phyloP scores from a whole-genome alignment of 768 basidiomycete genomes.

The Termitomyces sp. region DNA sequence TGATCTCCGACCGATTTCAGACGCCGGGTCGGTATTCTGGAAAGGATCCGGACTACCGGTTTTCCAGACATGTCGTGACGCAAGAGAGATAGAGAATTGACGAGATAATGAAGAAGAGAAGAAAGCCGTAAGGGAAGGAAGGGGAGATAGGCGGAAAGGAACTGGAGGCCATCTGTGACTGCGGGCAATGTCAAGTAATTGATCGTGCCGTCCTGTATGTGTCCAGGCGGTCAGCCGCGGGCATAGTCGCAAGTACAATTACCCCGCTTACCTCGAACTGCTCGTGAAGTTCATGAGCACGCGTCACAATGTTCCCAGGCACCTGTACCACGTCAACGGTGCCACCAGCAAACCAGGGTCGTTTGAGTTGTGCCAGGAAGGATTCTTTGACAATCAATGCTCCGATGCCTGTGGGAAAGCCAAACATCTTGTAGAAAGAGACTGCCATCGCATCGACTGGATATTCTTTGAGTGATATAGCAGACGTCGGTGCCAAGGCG shows the following conservation, averaged over 20 bases:
- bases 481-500: constrained; percentile 69
- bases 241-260: neutral
- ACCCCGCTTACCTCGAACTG: constrained; percentile 63
- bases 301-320: constrained; percentile 64
- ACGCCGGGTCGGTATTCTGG: constrained; percentile 48
- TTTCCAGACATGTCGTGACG: constrained; percentile 55
- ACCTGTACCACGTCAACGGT: constrained; percentile 82
- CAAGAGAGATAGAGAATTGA: constrained; percentile 45
- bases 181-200: constrained; percentile 76
- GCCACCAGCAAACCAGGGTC: constrained; percentile 85
- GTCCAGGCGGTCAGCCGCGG: neutral
- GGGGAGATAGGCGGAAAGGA: constrained; percentile 73
- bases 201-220: constrained; percentile 67
- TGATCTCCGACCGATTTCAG: constrained; percentile 58
- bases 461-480: constrained; percentile 56
- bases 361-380: constrained; percentile 52
- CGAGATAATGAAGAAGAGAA: constrained; percentile 58
- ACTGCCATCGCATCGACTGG: constrained; percentile 79
- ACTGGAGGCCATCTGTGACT: constrained; percentile 73
- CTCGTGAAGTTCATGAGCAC: constrained; percentile 53
- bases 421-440: constrained; percentile 90
- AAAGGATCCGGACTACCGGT: constrained; percentile 66
- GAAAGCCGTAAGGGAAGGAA: constrained; percentile 74
- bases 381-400: constrained; percentile 70
- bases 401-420: constrained; percentile 81